Evolutionary conservation across 192 early-diverging fungal genomes (phyloP).

Genomic region (Umbelopsis isabellina): DNA sequence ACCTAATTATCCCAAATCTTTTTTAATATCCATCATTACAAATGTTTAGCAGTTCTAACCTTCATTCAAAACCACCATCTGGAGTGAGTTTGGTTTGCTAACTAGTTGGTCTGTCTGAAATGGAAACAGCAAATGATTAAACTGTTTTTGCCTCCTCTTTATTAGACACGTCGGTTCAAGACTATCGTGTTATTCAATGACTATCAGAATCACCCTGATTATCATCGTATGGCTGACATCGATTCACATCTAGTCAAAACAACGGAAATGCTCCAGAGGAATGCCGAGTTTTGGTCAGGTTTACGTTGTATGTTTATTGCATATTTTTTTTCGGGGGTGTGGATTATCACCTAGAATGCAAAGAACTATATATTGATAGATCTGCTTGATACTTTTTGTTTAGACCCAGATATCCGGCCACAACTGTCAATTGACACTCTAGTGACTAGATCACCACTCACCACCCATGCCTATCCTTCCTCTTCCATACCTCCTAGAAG

Average conservation of each 20-base stretch:
- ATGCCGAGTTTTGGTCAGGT: slow-evolving; percentile 29
- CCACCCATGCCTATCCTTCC: neutral
- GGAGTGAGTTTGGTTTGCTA: slow-evolving; percentile 6
- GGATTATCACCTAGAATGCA: neutral
- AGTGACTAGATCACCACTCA: slow-evolving; percentile 13
- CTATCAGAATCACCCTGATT: slow-evolving; percentile 4
- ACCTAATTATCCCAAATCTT: too few relatives aligned
- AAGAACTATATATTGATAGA: slow-evolving; percentile 7
- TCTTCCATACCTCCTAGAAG: slow-evolving; percentile 21
- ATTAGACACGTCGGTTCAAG: neutral
- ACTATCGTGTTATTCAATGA: slow-evolving; percentile 14
- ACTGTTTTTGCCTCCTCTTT: neutral
- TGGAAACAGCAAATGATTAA: neutral
- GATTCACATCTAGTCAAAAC: slow-evolving; percentile 26
- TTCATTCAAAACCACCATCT: neutral
- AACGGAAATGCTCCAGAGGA: slow-evolving; percentile 27
- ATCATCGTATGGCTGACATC: slow-evolving; percentile 21
- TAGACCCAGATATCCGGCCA: slow-evolving; percentile 4
- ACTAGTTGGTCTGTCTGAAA: neutral
- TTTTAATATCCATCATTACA: neutral
- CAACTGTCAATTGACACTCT: slow-evolving; percentile 21
- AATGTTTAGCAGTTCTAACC: slow-evolving; percentile 6
- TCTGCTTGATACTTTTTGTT: neutral
- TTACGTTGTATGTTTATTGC: slow-evolving; percentile 6
- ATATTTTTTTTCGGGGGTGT: neutral